Base-by-base conservation (phyloP, 176 grass and related monocot species). In the Poa pratensis region DNA sequence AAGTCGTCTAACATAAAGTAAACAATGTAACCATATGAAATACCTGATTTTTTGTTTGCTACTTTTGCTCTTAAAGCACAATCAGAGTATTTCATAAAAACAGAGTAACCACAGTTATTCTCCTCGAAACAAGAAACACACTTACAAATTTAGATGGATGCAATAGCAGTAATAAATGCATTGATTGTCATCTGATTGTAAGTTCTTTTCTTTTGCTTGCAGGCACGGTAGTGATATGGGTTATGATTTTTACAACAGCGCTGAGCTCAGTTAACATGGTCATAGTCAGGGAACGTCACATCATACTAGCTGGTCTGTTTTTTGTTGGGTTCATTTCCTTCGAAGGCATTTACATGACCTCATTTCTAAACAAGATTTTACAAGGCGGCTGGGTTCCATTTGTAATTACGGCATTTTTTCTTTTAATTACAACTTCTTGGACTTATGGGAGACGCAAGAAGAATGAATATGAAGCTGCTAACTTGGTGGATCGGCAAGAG, bases 331-430 rank as follows among this genome's bases (percentile, higher is more conserved):
- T 92, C 58, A 10, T 85, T 62, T 23, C 24, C 24, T 70, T 97
- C 7, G 92, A 97, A 85, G 92, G 87, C 7, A 17, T 92, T 11
- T 77, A 94, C 49, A 94, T 94, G 73, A 88, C 90, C 75, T 97
- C 94, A 45, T 83, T 97, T 40, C 48, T 97, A 49, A 85, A 94
- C 69, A 97, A 97, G 54, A 53, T 92, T 37, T 76, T 83, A 66
- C 80, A 92, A 83, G 94, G 94, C 19, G 94, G 92, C 3, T 97
- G 94, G 94, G 92, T 97, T 60, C 94, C 90, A 40, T 97, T 97
- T 67, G 94, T 84, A 15, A 92, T 94, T 51, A 87, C 94, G 6
- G 90, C 88, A 53, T 77, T 97, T 78, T 92, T 94, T 61, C 84
- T 97, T 60, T 14, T 50, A 43, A 90, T 94, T 60, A 97, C 92